Base-by-base conservation (phyloP, 1,284 basidiomycete species). In the Rhodotorula sp. region DNA sequence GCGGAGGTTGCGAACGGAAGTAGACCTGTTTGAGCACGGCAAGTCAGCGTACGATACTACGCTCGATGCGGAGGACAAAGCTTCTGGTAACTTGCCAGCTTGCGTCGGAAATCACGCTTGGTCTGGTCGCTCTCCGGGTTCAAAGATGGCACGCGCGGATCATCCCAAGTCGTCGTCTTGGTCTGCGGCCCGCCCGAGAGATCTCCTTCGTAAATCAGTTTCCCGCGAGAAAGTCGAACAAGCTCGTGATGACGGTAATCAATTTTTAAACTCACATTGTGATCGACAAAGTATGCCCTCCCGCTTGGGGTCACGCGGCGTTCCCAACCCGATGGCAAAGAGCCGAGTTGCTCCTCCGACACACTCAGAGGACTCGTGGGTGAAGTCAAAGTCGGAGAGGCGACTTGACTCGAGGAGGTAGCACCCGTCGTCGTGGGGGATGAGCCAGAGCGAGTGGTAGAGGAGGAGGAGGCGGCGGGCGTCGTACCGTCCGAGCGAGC, bases 101-200 rank as follows among this genome's bases (percentile, higher is more conserved):
- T 99, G 78, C 96, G 85, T 76, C 96, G 86, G 85, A 99, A 99
- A 85, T 99, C 97, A 71, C 97, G 91, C 86, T 99, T 99, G 85
- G 97, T 97, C 84, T 98, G 95, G 54, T 96, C 97, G 34, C 97
- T 96, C 81, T 92, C 97, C 79, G 93, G 89, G 80, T 95, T 93
- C 47, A 94, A 85, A 72, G 84, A 84, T 1, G 93, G 93, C 80
- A 94, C 82, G 65, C 93, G 87, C 31, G 82, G 94, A 81, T 97
- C 94, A 82, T 97, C 94, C 94, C 94, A 97, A 1, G 92, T 91
- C 34, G 96, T 98, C 46, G 94, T 97, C 46, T 84, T 68, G 7
- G 73, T 72, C 70, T 74, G 59, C 23, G 12, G 18, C 18, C 8
- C 15, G 16, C 31, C 15, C 6, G 34, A 51, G 8, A 3, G 3